Evolutionary conservation across 1,284 basidiomycete genomes (phyloP), one percentile per base, ranked within the genome.

Genomic region (Marasmius fiardii): DNA sequence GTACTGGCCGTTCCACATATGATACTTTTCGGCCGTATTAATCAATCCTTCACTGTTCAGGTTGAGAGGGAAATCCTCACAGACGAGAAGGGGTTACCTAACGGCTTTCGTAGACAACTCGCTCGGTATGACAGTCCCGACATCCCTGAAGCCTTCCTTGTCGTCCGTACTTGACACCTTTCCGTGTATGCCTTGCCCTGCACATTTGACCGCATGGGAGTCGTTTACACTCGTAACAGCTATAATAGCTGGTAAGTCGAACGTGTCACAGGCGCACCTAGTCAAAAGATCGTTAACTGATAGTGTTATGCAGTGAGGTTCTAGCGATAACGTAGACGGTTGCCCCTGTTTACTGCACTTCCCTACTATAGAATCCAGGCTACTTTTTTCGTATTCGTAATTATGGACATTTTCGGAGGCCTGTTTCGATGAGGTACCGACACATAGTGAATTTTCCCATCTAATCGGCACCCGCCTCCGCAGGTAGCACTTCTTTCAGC

Each of bases 61-160:
- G 76, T 88, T 11, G 72, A 75, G 49, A 74, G 80, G 55, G 61
- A 61, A 21, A 69, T 81, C 5, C 50, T 63, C 1, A 60, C 66
- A 4, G 68, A 71, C 6, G 72, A 72, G 24, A 65, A 73, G 39
- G 77, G 78, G 0, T 64, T 61, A 24, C 67, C 78, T 28, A 64
- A 64, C 7, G 64, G 54, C n/a, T 39, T 72, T 12, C 67, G 72
- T 45, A 74, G 74, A 4, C 65, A 62, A 2, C 69, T 90, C 4
- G 72, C 68, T 3, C 72, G 74, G 1, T 88, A 85, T 60, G 85
- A 88, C 61, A 79, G 71, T 54, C 79, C 80, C 4, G 85, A 86
- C 61, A 72, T 90, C 12, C 88, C 88, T 41, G 88, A 90, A 60
- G 81, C 82, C 50, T 88, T 90, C 60, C 74, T 88, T 37, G 86